Base-by-base conservation (phyloP, 2,329 filamentous ascomycete species). In the Fusarium lateritium region DNA sequence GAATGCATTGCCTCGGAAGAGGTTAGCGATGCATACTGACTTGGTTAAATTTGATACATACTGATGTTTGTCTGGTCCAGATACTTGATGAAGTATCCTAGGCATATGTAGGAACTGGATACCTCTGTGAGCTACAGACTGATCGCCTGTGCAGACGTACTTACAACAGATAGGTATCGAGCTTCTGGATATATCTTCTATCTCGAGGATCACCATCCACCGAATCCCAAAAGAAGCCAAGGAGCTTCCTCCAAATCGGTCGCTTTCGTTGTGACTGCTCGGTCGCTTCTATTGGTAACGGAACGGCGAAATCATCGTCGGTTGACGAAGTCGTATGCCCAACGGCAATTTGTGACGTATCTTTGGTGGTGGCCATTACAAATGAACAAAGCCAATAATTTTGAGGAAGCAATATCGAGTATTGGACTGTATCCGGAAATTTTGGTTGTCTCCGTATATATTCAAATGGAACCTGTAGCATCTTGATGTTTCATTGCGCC, bases 311-410 rank as follows among this genome's bases (percentile, higher is more conserved):
- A 21, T 52, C 49, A 17, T 52, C 49, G 40, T 52, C 49, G 3
- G 49, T 52, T 5, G 49, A 52, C 11, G 49, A 52, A 28, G 49
- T 10, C 14, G 49, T 28, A 15, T 52, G 39, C 21, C 36, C 49
- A 3, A 42, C n/a, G 6, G 39, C 38, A 33, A 52, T 28, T 6
- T 40, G 21, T 15, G 49, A 9, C 39, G 38, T 24, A 17, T 42
- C 36, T 26, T 52, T 52, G 49, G 15, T 24, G 15, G 36, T 24
- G 14, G 38, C 28, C 38, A 52, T 42, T 22, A 31, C 7, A 10
- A 40, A 51, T 15, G 7, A 36, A 36, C 6, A 17, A 36, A 36
- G 14, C 14, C 34, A 36, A 36, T 15, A 36, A 15, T 7, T 36
- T 7, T 36, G 34, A 36, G 17, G 5, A 15, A 17, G 14, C 14